phyloP scores from a whole-genome alignment of 345 rosid genomes.

The Diplotaxis tenuifolia region DNA sequence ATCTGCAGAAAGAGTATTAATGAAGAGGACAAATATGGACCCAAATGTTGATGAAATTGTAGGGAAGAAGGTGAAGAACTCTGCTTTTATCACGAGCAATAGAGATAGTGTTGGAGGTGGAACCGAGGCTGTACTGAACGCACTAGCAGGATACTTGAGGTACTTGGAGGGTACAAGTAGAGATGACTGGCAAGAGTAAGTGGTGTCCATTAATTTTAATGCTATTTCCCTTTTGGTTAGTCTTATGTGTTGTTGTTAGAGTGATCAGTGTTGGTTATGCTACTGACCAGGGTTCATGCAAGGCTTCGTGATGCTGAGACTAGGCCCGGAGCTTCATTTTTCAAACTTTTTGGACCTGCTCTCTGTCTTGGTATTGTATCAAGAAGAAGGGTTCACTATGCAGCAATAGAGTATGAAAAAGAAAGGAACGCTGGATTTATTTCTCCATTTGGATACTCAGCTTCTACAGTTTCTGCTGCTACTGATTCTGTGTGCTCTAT shows the following conservation, averaged over 20 bases:
- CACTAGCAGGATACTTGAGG: constrained; percentile 76
- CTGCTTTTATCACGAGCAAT: constrained; percentile 59
- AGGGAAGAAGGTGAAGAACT: constrained; percentile 44
- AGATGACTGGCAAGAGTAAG: constrained; percentile 93
- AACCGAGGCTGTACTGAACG: constrained; percentile 53
- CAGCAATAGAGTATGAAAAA: constrained; percentile 74
- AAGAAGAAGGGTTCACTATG: constrained; percentile 70
- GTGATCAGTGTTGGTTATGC: constrained; percentile 1
- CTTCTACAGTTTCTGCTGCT: constrained; percentile 63
- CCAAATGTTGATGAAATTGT: constrained; percentile 19
- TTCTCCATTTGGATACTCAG: constrained; percentile 92
- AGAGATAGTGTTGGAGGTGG: constrained; percentile 74
- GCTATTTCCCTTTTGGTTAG: background rate
- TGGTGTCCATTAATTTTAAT: constrained; percentile 6
- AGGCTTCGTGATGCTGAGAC: constrained; percentile 58
- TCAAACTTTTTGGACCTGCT: constrained; percentile 66
- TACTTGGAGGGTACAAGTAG: constrained; percentile 85
- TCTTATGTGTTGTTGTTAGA: constrained; percentile 9
- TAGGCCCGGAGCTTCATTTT: constrained; percentile 79
- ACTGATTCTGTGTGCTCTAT: constrained; percentile 67
- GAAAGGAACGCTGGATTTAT: constrained; percentile 82
- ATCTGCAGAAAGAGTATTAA: constrained; percentile 53
- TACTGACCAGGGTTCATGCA: constrained; percentile 61
- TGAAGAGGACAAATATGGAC: constrained; percentile 35
- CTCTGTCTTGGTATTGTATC: constrained; percentile 80